Evolutionary conservation across 192 early-diverging fungal species (phyloP), one percentile per base, ranked within the genome.

Genomic region (Umbelopsis vinacea): DNA sequence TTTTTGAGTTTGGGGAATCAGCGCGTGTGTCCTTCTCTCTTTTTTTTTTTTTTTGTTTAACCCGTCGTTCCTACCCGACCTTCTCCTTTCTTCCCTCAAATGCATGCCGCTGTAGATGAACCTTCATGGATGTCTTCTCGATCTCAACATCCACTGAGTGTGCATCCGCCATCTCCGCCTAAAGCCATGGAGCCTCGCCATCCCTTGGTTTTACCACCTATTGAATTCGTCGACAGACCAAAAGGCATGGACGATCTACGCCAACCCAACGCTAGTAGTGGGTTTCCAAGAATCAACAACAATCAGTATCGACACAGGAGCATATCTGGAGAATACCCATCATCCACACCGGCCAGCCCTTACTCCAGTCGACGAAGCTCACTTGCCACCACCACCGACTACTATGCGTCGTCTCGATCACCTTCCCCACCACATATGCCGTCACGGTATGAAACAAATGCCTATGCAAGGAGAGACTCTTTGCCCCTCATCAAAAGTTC

Each of bases 251-350:
- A 63, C 26, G 57, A 63, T 29, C 26, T 35, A 37, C 57, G 57
- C 5, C 57, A 63, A 26, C 53, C 23, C 0, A 43, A 43, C 40
- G 40, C 40, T 6, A 40, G 8, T 40, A 40, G 15, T 48, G 47
- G 15, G 19, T 63, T 63, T 63, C 57, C 57, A 14, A 63, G 57
- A 19, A 4, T 63, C 7, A 63, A 63, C 19, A 63, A 63, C 19
- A 63, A 37, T 37, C 55, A 60, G 19, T 60, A 33, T 33, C 57
- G 57, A 19, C 57, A 63, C 35, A 22, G 57, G 8, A 63, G 57
- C 26, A 63, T 63, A 63, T 63, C 57, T 37, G 57, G 57, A 63
- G 57, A 63, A 38, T 63, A 63, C 33, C 57, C 57, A 63, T 63
- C 57, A 37, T 63, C 57, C 35, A 63, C 57, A 17, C 33, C 57